A percentile compares a stretch with the other conserved stretches of the same genome.
Evolutionary conservation across 768 basidiomycete genomes (phyloP).

Genomic region (Suillus subaureus): DNA sequence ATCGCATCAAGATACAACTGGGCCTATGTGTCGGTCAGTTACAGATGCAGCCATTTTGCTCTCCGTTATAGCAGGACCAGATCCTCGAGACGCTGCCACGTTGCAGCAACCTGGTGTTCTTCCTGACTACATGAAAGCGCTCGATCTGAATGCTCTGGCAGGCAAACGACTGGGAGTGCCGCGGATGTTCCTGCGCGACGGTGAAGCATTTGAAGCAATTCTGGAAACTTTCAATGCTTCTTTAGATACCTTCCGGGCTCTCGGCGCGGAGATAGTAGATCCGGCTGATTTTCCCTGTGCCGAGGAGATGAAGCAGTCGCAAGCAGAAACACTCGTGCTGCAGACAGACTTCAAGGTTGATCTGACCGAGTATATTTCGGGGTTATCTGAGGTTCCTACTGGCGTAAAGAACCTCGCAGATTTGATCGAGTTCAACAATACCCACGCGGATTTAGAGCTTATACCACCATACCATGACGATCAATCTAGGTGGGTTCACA

Average conservation of each 20-base stretch:
- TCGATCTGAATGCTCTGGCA: slow-evolving; percentile 45
- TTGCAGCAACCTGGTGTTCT: slow-evolving; percentile 46
- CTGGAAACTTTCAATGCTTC: slow-evolving; percentile 41
- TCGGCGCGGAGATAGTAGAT: slow-evolving; percentile 56
- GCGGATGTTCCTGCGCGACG: slow-evolving; percentile 31
- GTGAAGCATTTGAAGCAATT: slow-evolving; percentile 27
- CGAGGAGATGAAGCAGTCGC: slow-evolving; percentile 46
- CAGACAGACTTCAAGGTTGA: slow-evolving; percentile 65
- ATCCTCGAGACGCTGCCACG: slow-evolving; percentile 44
- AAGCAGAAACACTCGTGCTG: slow-evolving; percentile 55
- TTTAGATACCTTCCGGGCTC: slow-evolving; percentile 36
- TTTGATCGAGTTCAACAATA: slow-evolving; percentile 57
- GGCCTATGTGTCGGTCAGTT: slow-evolving; percentile 56
- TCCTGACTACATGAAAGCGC: slow-evolving; percentile 58
- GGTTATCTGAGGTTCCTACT: slow-evolving; percentile 52
- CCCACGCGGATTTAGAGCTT: slow-evolving; percentile 52
- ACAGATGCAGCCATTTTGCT: slow-evolving; percentile 58
- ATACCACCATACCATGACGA: slow-evolving; percentile 35
- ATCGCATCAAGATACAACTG: slow-evolving; percentile 58
- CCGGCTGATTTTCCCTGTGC: slow-evolving; percentile 62
- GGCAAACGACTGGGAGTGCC: slow-evolving; percentile 51
- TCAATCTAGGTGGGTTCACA: slow-evolving; percentile 36
- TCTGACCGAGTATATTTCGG: slow-evolving; percentile 49
- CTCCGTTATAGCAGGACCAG: slow-evolving; percentile 50
- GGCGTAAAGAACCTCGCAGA: slow-evolving; percentile 58